Conservation (phyloP, 768 basidiomycete species). For the Phlebiopsis gigantea region DNA sequence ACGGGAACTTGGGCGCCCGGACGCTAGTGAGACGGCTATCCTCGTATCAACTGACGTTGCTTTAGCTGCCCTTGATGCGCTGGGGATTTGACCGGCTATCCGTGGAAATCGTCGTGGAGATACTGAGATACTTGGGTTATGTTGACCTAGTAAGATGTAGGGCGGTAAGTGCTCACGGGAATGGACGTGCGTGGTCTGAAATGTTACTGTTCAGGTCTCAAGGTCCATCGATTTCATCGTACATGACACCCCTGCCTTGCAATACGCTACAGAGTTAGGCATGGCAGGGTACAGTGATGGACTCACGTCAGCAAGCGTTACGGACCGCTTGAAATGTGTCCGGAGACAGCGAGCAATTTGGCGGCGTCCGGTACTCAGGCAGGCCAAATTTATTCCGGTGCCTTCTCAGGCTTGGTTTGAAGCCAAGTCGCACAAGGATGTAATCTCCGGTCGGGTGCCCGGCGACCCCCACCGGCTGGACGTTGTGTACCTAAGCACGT, state of each 20-base stretch:
- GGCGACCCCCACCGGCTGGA: neutral
- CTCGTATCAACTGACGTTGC: neutral
- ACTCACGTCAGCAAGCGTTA: neutral
- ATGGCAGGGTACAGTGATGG: constrained; percentile 7
- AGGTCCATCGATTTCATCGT: neutral
- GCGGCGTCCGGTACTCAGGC: neutral
- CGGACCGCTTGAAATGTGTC: neutral
- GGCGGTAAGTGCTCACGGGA: neutral
- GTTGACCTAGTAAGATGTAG: constrained; percentile 9
- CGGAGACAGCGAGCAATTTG: neutral
- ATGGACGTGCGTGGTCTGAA: neutral
- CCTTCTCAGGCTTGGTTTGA: constrained; percentile 9
- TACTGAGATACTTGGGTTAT: constrained; percentile 8
- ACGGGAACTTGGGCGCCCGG: neutral
- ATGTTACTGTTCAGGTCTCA: constrained; percentile 1
- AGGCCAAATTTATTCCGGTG: neutral
- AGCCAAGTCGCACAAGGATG: constrained; percentile 9
- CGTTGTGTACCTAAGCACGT: constrained; percentile 2
- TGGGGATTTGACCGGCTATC: constrained; percentile 2
- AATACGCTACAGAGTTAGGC: constrained; percentile 8
- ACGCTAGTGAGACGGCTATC: neutral
- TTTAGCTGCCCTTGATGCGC: neutral
- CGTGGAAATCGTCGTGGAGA: constrained; percentile 11
- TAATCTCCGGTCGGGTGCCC: constrained; percentile 3
- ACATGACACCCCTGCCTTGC: neutral